Conservation (phyloP, 129 eudicot genomes). For the Ambrosia artemisiifolia region DNA sequence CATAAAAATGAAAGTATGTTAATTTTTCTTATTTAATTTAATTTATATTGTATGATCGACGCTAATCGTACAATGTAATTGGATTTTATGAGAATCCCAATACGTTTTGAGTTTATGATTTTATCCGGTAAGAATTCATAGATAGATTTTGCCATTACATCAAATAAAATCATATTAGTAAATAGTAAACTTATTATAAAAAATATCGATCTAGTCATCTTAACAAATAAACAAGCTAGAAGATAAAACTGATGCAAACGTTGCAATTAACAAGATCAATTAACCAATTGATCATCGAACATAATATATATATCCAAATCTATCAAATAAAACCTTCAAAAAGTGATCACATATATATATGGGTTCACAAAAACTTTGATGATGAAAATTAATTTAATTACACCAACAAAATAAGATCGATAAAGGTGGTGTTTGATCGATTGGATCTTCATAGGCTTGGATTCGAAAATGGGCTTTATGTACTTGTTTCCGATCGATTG, state of each 20-base stretch:
- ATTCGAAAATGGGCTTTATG: constrained; percentile 10
- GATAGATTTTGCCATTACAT: background rate
- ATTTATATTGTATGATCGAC: too few relatives aligned
- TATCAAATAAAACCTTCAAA: background rate
- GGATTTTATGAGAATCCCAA: too few relatives aligned
- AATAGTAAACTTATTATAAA: too few relatives aligned
- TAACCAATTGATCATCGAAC: background rate
- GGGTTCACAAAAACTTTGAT: background rate
- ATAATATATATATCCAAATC: background rate
- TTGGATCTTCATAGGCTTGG: background rate
- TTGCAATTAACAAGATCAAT: background rate
- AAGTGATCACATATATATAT: background rate
- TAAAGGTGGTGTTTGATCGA: background rate
- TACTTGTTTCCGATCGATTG: constrained; percentile 6
- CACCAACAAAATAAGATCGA: background rate
- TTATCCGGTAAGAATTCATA: background rate
- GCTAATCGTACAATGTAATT: too few relatives aligned
- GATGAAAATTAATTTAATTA: background rate
- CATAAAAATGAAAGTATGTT: too few relatives aligned
- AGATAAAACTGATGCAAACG: background rate
- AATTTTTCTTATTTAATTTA: too few relatives aligned
- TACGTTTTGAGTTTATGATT: too few relatives aligned
- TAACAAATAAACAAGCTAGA: too few relatives aligned
- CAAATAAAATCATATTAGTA: background rate
- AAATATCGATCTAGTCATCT: too few relatives aligned